Percentiles rank a stretch among this genome's conserved stretches.
phyloP scores from a whole-genome alignment of 805 yeast species.

The Saturnispora kantuleensis region DNA sequence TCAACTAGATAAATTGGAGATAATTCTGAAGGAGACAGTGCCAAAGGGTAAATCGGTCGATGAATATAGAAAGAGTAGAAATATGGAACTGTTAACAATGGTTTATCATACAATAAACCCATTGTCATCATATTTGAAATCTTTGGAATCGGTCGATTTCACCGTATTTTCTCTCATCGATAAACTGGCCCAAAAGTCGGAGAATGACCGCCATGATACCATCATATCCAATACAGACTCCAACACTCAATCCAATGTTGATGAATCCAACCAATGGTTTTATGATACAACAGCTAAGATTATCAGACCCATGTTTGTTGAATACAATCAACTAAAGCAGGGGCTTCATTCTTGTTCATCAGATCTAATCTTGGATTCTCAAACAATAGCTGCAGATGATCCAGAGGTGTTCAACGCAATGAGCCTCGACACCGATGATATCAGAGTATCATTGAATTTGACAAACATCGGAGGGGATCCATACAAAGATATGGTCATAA shows the following conservation, averaged over 20 bases:
- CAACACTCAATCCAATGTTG: constrained; percentile 8
- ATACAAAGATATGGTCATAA: constrained; percentile 24
- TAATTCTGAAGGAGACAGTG: constrained; percentile 31
- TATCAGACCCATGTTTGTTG: constrained; percentile 44
- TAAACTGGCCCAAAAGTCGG: constrained; percentile 16
- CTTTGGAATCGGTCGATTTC: constrained; percentile 53
- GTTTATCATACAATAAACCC: constrained; percentile 44
- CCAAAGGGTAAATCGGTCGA: constrained; percentile 17
- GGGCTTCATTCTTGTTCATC: constrained; percentile 51
- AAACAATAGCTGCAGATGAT: constrained; percentile 58
- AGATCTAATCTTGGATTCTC: constrained; percentile 55
- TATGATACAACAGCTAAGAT: constrained; percentile 27
- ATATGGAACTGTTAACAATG: constrained; percentile 42
- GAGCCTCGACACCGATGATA: constrained; percentile 42
- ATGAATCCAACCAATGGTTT: constrained; percentile 17
- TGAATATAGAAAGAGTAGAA: constrained; percentile 30
- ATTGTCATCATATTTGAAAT: constrained; percentile 40
- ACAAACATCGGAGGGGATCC: constrained; percentile 29
- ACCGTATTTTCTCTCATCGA: constrained; percentile 35
- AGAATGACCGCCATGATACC: constrained; percentile 14
- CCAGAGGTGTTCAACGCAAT: constrained; percentile 52
- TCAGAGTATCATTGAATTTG: constrained; percentile 19
- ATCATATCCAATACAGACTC: constrained; percentile 4
- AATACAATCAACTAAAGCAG: constrained; percentile 68
- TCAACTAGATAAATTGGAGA: constrained; percentile 34